Evolutionary conservation across 2,329 filamentous ascomycete genomes (phyloP).

Genomic region (Tolypocladium cylindrosporum): DNA sequence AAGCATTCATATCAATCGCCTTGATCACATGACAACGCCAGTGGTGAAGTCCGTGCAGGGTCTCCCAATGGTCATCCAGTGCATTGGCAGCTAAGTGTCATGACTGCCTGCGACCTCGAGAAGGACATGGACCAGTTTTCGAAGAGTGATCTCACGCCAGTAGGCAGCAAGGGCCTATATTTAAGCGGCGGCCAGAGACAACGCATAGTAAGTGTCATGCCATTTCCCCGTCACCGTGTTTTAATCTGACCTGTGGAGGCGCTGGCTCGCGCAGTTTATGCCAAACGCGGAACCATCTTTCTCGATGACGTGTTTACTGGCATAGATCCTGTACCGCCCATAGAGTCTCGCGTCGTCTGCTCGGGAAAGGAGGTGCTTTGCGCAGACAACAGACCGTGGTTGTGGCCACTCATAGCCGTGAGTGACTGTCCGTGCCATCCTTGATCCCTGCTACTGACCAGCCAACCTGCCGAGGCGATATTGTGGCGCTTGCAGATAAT

Average conservation of each 20-base stretch:
- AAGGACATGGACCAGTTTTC: not conserved
- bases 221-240: not conserved
- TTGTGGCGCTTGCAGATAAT: not conserved
- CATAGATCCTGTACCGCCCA: not conserved
- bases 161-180: not conserved
- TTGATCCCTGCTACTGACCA: not conserved
- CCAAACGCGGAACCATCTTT: not conserved
- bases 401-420: not conserved
- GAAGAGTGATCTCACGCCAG: not conserved
- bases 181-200: not conserved
- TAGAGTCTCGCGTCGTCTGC: not conserved
- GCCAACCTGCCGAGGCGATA: not conserved
- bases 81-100: not conserved
- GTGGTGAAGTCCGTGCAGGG: not conserved
- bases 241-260: not conserved
- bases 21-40: not conserved
- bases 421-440: not conserved
- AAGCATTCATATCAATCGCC: not conserved
- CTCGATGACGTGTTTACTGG: not conserved
- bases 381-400: not conserved
- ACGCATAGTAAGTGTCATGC: not conserved
- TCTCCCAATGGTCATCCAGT: not conserved
- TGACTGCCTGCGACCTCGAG: not conserved
- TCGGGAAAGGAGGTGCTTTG: not conserved
- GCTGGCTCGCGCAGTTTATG: not conserved